These are phyloP conservation scores for Aphanomyces astaci DNA, from an alignment of 352 stramenopile genomes.

Conservation along the genomic window DNA sequence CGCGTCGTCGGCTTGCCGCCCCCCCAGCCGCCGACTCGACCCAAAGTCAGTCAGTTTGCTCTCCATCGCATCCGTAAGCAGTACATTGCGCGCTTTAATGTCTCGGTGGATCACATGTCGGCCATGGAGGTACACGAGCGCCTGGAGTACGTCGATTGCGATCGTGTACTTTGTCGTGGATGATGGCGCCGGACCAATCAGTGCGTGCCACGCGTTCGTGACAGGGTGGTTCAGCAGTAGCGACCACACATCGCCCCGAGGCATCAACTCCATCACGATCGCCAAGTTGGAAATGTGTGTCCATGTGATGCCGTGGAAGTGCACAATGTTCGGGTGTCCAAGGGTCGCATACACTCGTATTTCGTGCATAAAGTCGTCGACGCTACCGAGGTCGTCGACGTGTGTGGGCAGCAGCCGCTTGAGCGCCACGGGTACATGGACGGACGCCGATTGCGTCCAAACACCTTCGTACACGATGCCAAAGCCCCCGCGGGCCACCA, in stretches of 20 bases:
- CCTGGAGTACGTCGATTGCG: constrained; percentile 34
- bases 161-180: constrained; percentile 31
- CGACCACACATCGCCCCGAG: constrained; percentile 39
- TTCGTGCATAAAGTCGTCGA: constrained; percentile 46
- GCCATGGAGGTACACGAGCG: constrained; percentile 39
- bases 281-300: constrained; percentile 41
- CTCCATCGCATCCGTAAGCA: constrained; percentile 8
- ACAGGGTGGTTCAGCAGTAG: constrained; percentile 29
- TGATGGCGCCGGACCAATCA: neutral
- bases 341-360: constrained; percentile 56
- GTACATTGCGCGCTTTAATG: constrained; percentile 17
- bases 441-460: neutral
- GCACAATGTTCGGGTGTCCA: constrained; percentile 42
- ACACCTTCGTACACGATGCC: constrained; percentile 20
- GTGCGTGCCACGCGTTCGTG: constrained; percentile 9
- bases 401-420: constrained; percentile 13
- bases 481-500: constrained; percentile 21
- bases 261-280: constrained; percentile 48
- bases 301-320: constrained; percentile 44
- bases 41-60: constrained; percentile 24
- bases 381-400: neutral
- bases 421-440: constrained; percentile 7
- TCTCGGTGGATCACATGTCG: constrained; percentile 36
- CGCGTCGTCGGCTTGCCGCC: constrained; percentile 2
- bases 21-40: constrained; percentile 4